Conservation (phyloP, 108 stramenopile species). For the Asterionellopsis glacialis region DNA sequence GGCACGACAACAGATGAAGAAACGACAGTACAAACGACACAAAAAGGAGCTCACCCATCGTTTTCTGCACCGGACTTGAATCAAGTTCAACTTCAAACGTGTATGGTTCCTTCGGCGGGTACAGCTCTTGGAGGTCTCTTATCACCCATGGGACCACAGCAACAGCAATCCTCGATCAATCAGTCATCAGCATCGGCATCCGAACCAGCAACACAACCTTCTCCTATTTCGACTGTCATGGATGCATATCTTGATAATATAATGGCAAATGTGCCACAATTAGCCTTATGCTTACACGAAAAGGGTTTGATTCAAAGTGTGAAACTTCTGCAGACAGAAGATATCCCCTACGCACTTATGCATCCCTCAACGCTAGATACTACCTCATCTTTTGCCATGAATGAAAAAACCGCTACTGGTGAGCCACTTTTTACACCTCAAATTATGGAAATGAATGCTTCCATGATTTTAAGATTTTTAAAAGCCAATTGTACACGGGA, state of each 20-base stretch:
- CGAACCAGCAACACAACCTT: not conserved
- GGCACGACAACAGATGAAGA: not conserved
- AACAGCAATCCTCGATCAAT: conserved; percentile 8
- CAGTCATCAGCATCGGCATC: conserved; percentile 6
- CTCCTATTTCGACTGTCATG: conserved; percentile 63
- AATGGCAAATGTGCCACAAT: conserved; percentile 85
- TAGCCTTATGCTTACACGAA: conserved; percentile 74
- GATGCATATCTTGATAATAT: conserved; percentile 85
- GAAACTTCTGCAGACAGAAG: conserved; percentile 65
- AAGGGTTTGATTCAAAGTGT: conserved; percentile 79
- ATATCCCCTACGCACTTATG: conserved; percentile 72
- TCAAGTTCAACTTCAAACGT: conserved; percentile 57
- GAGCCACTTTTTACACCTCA: conserved; percentile 62
- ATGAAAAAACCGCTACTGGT: conserved; percentile 9
- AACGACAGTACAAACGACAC: not conserved
- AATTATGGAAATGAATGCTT: conserved; percentile 86
- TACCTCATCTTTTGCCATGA: conserved; percentile 24
- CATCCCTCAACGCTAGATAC: conserved; percentile 64
- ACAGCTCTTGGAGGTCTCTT: conserved; percentile 22
- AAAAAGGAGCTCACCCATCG: conserved; percentile 1
- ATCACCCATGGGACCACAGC: not conserved
- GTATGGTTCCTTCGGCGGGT: conserved; percentile 53
- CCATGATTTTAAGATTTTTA: conserved; percentile 68
- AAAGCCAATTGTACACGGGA: conserved; percentile 78
- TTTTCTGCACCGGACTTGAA: conserved; percentile 29